Conservation (phyloP, 2,329 filamentous ascomycete genomes). For the Colletotrichum filicis region DNA sequence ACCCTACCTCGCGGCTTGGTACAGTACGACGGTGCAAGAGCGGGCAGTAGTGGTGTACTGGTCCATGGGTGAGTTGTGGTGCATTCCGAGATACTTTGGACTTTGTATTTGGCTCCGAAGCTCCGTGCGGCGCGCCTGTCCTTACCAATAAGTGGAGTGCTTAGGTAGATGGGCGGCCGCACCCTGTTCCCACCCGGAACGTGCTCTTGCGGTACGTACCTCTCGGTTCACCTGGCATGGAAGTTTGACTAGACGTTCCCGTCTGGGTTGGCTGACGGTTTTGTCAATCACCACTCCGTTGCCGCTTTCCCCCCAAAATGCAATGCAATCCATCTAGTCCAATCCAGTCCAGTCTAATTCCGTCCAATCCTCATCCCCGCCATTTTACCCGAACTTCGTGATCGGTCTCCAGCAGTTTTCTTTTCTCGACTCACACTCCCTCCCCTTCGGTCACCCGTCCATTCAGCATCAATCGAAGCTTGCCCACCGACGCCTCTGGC, state of each 20-base stretch:
- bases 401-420: slow-evolving; percentile 19
- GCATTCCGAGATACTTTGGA: too few relatives aligned
- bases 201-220: slow-evolving; percentile 1
- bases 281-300: not conserved
- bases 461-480: not conserved
- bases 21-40: slow-evolving; percentile 10
- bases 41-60: not conserved
- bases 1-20: not conserved
- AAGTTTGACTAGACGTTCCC: not conserved
- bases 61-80: too few relatives aligned
- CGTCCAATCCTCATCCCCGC: slow-evolving; percentile 1
- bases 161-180: slow-evolving; percentile 11
- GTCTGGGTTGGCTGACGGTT: too few relatives aligned
- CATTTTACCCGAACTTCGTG: slow-evolving; percentile 24
- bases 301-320: not conserved
- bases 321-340: not conserved
- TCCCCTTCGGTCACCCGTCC: not conserved
- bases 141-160: slow-evolving; percentile 8
- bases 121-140: not conserved
- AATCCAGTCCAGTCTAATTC: not conserved
- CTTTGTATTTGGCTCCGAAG: not conserved
- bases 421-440: slow-evolving; percentile 2
- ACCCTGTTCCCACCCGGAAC: slow-evolving; percentile 19
- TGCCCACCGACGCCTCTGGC: not conserved
- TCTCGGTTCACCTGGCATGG: not conserved